These are phyloP conservation scores for Chondrus crispus DNA, from an alignment of 23 red algal genomes.

Conservation along the genomic window DNA sequence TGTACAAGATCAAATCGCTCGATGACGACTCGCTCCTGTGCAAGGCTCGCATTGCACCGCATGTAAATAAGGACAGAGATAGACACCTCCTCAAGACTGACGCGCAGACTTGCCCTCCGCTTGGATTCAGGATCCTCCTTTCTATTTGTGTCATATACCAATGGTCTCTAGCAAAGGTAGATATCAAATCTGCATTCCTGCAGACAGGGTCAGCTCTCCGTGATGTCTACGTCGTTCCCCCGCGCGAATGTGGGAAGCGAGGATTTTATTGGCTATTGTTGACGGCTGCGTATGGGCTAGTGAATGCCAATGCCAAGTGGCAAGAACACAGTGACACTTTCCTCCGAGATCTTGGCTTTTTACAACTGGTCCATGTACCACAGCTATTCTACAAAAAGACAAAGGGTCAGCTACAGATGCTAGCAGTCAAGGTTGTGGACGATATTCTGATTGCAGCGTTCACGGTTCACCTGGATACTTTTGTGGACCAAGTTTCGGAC, in stretches of 20 bases:
- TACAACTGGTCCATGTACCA: slow-evolving; percentile 1
- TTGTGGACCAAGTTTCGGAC: background rate
- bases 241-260: background rate
- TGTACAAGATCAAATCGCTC: background rate
- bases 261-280: background rate
- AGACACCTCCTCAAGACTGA: background rate
- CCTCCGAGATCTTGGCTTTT: background rate
- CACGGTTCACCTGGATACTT: background rate
- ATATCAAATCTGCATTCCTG: slow-evolving; percentile 17
- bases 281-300: slow-evolving; percentile 20
- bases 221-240: slow-evolving; percentile 26
- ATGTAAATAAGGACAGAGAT: background rate
- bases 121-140: background rate
- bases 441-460: background rate
- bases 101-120: background rate
- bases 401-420: background rate
- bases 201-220: background rate
- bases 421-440: slow-evolving; percentile 41
- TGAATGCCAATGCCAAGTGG: slow-evolving; percentile 37
- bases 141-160: background rate
- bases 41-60: slow-evolving; percentile 24
- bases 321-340: background rate
- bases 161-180: slow-evolving; percentile 13
- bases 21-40: background rate
- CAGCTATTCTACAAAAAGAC: slow-evolving; percentile 29